A percentile compares a stretch with the other conserved stretches of the same genome.
Conservation (phyloP, 2,329 filamentous ascomycete species). For the Alternaria brassicae region DNA sequence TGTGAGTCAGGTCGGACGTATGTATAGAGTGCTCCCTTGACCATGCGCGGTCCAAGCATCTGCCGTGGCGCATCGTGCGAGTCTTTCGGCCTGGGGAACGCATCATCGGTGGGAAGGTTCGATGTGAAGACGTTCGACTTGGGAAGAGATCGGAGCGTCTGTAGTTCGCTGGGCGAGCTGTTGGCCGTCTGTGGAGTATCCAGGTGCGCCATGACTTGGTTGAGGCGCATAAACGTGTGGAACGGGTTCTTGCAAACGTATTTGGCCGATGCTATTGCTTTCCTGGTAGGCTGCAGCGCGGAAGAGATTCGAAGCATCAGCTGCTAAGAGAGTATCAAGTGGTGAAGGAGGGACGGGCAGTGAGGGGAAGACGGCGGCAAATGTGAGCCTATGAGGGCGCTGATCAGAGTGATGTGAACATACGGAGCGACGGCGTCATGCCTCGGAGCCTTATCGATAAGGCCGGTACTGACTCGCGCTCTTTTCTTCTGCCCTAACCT, state of each 20-base stretch:
- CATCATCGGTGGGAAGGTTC: conserved; percentile 75
- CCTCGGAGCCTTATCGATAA: conserved; percentile 32
- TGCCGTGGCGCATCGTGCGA: conserved; percentile 84
- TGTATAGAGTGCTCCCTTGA: conserved; percentile 85
- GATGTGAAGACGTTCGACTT: conserved; percentile 71
- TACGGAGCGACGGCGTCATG: conserved; percentile 33
- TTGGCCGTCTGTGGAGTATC: conserved; percentile 36
- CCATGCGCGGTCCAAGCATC: conserved; percentile 78
- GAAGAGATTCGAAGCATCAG: conserved; percentile 28
- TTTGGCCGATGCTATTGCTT: conserved; percentile 5
- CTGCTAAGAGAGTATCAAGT: not conserved
- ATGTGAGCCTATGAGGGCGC: not conserved
- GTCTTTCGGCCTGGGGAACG: conserved; percentile 78
- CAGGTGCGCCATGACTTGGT: conserved; percentile 56
- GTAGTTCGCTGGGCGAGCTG: conserved; percentile 16
- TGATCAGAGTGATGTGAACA: conserved; percentile 25
- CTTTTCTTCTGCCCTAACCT: not conserved
- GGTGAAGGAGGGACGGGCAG: not conserved
- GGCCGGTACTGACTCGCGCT: conserved; percentile 27
- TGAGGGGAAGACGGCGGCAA: conserved; percentile 20
- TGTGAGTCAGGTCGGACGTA: conserved; percentile 84
- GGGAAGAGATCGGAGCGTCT: conserved; percentile 61
- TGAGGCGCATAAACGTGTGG: conserved; percentile 44
- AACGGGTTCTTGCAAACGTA: conserved; percentile 12
- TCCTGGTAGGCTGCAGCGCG: conserved; percentile 12